Base-by-base conservation (phyloP, 345 rosid genomes). In the Salix udensis region DNA sequence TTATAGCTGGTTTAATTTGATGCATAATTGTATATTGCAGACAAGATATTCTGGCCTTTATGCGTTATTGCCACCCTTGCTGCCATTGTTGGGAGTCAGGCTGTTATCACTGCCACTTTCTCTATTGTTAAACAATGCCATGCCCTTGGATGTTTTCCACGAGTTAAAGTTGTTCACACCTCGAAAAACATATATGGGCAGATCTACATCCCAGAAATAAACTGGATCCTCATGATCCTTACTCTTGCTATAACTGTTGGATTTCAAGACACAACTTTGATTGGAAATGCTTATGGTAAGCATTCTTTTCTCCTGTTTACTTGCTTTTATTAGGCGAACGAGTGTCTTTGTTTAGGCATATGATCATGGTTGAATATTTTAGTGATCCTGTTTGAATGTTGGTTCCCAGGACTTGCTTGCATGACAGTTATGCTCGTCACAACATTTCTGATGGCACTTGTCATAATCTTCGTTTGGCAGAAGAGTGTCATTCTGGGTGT, bases 91-190 rank as follows among this genome's bases (percentile, higher is more conserved):
- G 97, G 94, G 72, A 92, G 98, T 84, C 97, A 91, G 84, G 92
- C 95, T 81, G 84, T 89, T 76, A 92, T 94, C 67, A 92, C 95
- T 65, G 93, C 97, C 74, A 94, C 97, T 8, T 92, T 92, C 79
- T 94, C 98, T 52, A 89, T 91, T 34, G 73, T 94, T 82, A 94
- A 94, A 81, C 98, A 94, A 78, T 94, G 97, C 68, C 90, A 92
- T 85, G 94, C 98, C 42, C 95, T 94, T 68, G 97, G 98, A 46
- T 94, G 98, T 86, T 94, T 94, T 79, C 98, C 98, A 6, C 88
- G 98, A 44, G 97, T 94, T 81, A 94, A 94, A 85, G 83, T 94
- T 77, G 97, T 94, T 52, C 97, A 94, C 86, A 92, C 97, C 82
- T 90, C 91, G 50, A 94, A 87, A 82, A 88, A 91, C 78, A 87